These are phyloP conservation scores for Vaccinium corymbosum DNA, from an alignment of 148 eudicot species.

Conservation along the genomic window DNA sequence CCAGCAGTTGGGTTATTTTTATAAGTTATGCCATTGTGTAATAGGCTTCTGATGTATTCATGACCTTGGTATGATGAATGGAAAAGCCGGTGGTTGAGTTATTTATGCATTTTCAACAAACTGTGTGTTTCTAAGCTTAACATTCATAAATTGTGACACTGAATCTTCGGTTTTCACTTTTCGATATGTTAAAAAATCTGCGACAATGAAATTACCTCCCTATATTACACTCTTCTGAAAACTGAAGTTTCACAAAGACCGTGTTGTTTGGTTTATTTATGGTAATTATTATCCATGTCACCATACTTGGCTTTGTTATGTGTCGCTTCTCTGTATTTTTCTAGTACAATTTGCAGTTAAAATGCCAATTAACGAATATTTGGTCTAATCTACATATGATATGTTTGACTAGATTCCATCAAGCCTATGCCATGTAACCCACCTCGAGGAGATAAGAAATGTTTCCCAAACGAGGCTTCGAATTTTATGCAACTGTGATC, in stretches of 20 bases:
- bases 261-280: neutral
- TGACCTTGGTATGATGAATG: neutral
- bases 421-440: too few relatives aligned
- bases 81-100: neutral
- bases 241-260: slow-evolving; percentile 3
- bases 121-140: slow-evolving; percentile 1
- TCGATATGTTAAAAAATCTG: neutral
- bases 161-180: neutral
- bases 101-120: neutral
- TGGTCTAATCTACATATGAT: too few relatives aligned
- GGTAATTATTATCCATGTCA: neutral
- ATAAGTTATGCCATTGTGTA: neutral
- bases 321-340: too few relatives aligned
- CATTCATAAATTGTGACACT: neutral
- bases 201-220: neutral
- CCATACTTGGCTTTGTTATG: neutral
- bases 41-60: neutral
- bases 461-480: too few relatives aligned
- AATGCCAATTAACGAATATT: too few relatives aligned
- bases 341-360: too few relatives aligned
- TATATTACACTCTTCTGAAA: neutral
- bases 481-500: too few relatives aligned
- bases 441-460: neutral
- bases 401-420: too few relatives aligned
- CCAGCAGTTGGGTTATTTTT: neutral